phyloP scores from a whole-genome alignment of 176 grass and related monocot genomes.

The Melocanna baccifera region DNA sequence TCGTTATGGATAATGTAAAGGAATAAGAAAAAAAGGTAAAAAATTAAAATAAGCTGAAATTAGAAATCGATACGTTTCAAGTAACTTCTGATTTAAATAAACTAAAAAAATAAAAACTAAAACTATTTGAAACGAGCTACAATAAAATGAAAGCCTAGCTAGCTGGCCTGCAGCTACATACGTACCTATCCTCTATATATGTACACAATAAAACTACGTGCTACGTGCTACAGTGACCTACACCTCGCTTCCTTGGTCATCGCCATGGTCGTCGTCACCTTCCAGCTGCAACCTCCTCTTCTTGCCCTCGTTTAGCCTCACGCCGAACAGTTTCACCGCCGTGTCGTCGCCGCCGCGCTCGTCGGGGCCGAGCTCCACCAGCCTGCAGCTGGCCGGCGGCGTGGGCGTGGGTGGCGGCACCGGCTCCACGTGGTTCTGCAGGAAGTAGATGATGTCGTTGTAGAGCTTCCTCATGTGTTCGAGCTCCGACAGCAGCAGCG shows the following conservation, averaged over 20 bases:
- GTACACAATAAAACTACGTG: background rate
- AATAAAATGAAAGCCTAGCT: background rate
- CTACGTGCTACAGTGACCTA: background rate
- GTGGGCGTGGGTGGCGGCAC: background rate
- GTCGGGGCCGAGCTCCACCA: slow-evolving; percentile 32
- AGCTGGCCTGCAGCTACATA: background rate
- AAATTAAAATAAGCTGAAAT: too few species aligned
- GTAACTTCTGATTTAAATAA: too few species aligned
- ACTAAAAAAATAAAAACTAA: too few species aligned
- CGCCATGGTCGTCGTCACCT: background rate
- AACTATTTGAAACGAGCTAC: background rate
- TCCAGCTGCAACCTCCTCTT: slow-evolving; percentile 46
- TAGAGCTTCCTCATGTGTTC: slow-evolving; percentile 79
- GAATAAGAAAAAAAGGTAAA: too few species aligned
- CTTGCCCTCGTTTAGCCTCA: slow-evolving; percentile 43
- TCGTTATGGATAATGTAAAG: too few species aligned
- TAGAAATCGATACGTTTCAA: too few species aligned
- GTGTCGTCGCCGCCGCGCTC: background rate
- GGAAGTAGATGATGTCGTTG: slow-evolving; percentile 72
- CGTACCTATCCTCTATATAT: background rate
- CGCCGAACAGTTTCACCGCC: slow-evolving; percentile 72
- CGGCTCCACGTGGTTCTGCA: slow-evolving; percentile 69
- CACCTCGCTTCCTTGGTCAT: slow-evolving; percentile 22
- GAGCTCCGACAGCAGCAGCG: slow-evolving; percentile 65
- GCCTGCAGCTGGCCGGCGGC: background rate